Evolutionary conservation across 23 red algal genomes (phyloP), one percentile per base, ranked within the genome.

Genomic region (Gracilaria caudata): DNA sequence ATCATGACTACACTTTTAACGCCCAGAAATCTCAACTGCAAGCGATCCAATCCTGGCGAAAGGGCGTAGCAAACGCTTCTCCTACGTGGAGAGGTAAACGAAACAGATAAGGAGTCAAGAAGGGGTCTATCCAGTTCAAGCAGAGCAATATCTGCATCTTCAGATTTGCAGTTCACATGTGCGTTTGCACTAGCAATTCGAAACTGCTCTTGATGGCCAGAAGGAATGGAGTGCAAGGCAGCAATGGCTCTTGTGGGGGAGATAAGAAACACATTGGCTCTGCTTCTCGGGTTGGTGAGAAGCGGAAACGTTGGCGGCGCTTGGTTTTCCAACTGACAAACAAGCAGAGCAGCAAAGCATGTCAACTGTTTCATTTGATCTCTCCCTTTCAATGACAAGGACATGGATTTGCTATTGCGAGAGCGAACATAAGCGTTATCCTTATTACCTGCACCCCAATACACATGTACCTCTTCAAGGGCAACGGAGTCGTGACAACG

Each of bases 71-170:
- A 66, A 66, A 66, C 26, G 61, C 61, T 66, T 33, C 32, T 66
- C 36, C 11, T 35, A 16, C 61, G 26, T 26, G 61, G 61, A 2
- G 73, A 77, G 14, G 73, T 37, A 30, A 66, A 66, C 0, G 43
- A 53, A 55, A 34, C 24, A 30, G 73, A 77, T 14, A 77, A 51
- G 25, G 13, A 38, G 2, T 49, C 38, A 49, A 77, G 29, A 24
- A 55, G 24, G 10, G 73, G 39, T 29, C 23, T 55, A 29, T 77
- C 49, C n/a, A 77, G 49, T 33, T 77, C 28, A 12, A 77, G 38
- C 4, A 77, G 73, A 53, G 73, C 73, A 49, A 77, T 38, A 49
- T 77, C 73, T 55, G 73, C 43, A 49, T 77, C 44, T 55, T 47
- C 73, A 55, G 8, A 77, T n/a, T 21, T 49, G 19, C 8, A 25